Evolutionary conservation across 108 stramenopile genomes (phyloP), one percentile per base, ranked within the genome.

Genomic region (Aurantiochytrium sp.): DNA sequence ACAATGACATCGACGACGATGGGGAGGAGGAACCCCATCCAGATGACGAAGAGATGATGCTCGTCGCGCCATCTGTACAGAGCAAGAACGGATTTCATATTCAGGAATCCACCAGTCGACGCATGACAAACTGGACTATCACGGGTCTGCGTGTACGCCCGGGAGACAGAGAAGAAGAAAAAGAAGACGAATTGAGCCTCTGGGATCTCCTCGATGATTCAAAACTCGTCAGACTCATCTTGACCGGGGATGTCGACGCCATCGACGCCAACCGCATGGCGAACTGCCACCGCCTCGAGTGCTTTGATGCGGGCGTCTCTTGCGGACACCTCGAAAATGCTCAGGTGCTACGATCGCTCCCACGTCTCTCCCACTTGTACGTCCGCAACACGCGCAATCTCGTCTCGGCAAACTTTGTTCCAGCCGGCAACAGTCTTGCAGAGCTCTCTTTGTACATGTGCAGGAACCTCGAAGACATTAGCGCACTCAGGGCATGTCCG

Each of bases 381-480:
- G 21, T 83, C 23, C 73, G 73, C 44, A 83, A 53, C 73, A 53
- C 51, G 23, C 51, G 23, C 44, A 83, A 83, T n/a, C 51, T 83
- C 21, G 23, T 51, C 12, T 51, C 49, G 10, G 51, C 51, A 53
- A 3, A 53, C 51, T 83, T 83, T 83, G 23, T 83, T 23, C 51
- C 73, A 12, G 23, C 73, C 5, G 6, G 49, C 23, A 53, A 12
- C n/a, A 47, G 51, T 5, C 51, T 83, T 6, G 49, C 12, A 53
- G 73, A 83, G 51, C 23, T 83, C 23, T 83, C 73, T 18, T 21
- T 83, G 49, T 83, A 83, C 73, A 83, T 83, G 73, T 83, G 73
- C 73, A 47, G 45, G 51, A 83, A 23, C 28, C 51, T 83, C 18
- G 12, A 12, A 5, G 28, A 47, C 51, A 83, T 83, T n/a, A 44